Percentiles rank a stretch among this genome's conserved stretches.
phyloP scores from a whole-genome alignment of 345 rosid species.

The Corchorus capsularis region DNA sequence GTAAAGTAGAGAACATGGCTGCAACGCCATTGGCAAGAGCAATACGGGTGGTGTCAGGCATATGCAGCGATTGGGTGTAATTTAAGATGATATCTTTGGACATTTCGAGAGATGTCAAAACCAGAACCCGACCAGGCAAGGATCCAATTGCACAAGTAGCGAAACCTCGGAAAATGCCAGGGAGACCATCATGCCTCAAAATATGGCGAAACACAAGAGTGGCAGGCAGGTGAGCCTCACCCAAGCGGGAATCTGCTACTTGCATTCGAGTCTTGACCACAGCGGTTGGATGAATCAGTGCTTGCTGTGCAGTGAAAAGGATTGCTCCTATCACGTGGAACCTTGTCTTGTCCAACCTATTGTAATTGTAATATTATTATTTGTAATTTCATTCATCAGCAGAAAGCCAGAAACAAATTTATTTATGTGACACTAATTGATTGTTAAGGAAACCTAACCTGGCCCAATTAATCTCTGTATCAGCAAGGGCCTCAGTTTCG shows the following conservation, averaged over 20 bases:
- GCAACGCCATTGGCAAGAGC: constrained; percentile 68
- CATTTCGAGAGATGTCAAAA: constrained; percentile 64
- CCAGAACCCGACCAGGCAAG: constrained; percentile 58
- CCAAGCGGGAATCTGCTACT: constrained; percentile 48
- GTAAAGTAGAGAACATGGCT: constrained; percentile 61
- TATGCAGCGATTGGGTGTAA: constrained; percentile 37
- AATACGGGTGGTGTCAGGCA: constrained; percentile 58
- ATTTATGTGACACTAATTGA: no score
- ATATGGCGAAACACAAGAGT: constrained; percentile 38
- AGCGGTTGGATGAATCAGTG: constrained; percentile 53
- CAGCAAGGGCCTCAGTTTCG: constrained; percentile 49
- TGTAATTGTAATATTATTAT: background rate
- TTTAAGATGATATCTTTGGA: constrained; percentile 56
- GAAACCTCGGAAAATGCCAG: constrained; percentile 56
- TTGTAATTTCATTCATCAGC: background rate
- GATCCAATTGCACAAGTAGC: constrained; percentile 63
- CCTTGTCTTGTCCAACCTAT: constrained; percentile 66
- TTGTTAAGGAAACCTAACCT: constrained; percentile 29
- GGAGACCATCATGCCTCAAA: constrained; percentile 47
- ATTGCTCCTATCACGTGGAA: constrained; percentile 60
- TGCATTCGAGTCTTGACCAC: constrained; percentile 71
- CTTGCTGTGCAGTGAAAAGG: constrained; percentile 61
- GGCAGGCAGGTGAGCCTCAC: constrained; percentile 47
- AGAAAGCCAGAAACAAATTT: background rate
- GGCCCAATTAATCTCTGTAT: constrained; percentile 64